Percentiles rank a stretch among this genome's conserved stretches.
phyloP scores from a whole-genome alignment of 148 eudicot genomes.

The Nepenthes gracilis region DNA sequence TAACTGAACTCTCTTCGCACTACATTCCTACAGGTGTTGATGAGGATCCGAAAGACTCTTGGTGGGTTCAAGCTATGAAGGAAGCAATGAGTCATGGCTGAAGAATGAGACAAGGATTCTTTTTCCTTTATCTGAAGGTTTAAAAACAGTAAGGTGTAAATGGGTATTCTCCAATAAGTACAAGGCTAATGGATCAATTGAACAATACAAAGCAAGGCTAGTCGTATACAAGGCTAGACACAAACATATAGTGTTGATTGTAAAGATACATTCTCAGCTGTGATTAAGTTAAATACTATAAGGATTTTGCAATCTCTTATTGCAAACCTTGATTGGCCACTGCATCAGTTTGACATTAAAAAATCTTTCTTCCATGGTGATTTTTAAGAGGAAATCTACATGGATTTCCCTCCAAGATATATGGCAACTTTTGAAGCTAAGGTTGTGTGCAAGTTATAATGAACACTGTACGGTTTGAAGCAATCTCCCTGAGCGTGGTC shows the following conservation, averaged over 20 bases:
- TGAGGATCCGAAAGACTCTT: neutral
- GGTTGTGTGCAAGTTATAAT: neutral
- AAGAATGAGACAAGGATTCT: neutral
- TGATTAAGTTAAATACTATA: neutral
- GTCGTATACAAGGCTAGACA: neutral
- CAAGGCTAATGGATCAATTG: neutral
- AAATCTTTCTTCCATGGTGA: neutral
- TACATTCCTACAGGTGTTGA: neutral
- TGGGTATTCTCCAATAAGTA: neutral
- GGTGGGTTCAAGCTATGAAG: neutral
- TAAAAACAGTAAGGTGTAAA: neutral
- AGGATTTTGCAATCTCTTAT: neutral
- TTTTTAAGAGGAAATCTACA: neutral
- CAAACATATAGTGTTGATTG: neutral
- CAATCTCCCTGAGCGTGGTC: constrained; percentile 2
- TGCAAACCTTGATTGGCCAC: neutral
- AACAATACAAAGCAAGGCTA: neutral
- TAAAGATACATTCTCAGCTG: neutral
- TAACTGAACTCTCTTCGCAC: neutral
- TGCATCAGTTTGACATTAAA: neutral
- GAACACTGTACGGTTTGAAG: neutral
- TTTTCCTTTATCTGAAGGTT: neutral
- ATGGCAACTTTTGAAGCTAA: neutral
- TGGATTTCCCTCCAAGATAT: constrained; percentile 1
- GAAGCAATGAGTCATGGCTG: neutral